These are phyloP conservation scores for Ophiostoma sp. DNA, from an alignment of 2,329 filamentous ascomycete genomes.

Conservation along the genomic window DNA sequence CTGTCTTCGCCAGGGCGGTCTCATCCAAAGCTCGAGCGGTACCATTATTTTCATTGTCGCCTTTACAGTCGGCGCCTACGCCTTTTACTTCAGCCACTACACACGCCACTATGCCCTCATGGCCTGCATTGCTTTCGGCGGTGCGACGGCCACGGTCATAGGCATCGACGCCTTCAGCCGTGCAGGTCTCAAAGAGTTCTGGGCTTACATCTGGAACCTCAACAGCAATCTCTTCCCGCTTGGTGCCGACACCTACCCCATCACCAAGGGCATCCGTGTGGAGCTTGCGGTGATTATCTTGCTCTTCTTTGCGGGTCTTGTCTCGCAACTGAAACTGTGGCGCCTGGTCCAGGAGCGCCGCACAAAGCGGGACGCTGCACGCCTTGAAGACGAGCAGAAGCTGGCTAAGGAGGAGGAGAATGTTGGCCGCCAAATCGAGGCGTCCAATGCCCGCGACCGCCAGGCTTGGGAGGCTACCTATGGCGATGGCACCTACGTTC, in stretches of 20 bases:
- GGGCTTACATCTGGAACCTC: conserved; percentile 85
- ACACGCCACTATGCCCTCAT: conserved; percentile 80
- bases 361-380: conserved; percentile 52
- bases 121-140: conserved; percentile 72
- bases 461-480: conserved; percentile 77
- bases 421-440: conserved; percentile 66
- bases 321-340: conserved; percentile 87
- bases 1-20: conserved; percentile 71
- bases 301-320: conserved; percentile 70
- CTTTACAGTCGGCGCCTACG: conserved; percentile 68
- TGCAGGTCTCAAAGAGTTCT: conserved; percentile 94
- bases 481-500: conserved; percentile 52
- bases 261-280: conserved; percentile 82
- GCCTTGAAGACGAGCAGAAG: conserved; percentile 53
- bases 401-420: conserved; percentile 67
- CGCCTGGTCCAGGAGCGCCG: conserved; percentile 69
- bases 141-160: conserved; percentile 74
- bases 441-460: conserved; percentile 61
- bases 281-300: conserved; percentile 79
- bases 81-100: conserved; percentile 74
- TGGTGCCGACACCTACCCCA: conserved; percentile 73
- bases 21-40: conserved; percentile 62
- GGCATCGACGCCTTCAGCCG: conserved; percentile 89
- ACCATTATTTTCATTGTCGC: conserved; percentile 74
- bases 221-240: conserved; percentile 80